Percentiles rank a stretch among this genome's conserved stretches.
Evolutionary conservation across 2,329 filamentous ascomycete genomes (phyloP).

Genomic region (Aspergillus arachidicola): DNA sequence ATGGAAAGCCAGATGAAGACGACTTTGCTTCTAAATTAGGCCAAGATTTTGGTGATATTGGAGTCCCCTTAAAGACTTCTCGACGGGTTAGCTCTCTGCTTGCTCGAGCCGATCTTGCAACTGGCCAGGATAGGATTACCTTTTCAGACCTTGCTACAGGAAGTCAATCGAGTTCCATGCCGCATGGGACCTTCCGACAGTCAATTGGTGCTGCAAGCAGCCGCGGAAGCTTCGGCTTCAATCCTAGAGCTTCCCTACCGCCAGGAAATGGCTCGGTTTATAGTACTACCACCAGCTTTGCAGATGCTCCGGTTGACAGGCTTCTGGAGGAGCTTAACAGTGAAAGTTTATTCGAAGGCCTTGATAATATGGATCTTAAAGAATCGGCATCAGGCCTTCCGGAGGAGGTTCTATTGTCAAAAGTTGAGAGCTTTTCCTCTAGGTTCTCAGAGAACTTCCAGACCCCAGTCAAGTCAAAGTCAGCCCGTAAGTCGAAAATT

Average conservation of each 20-base stretch:
- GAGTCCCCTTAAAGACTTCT: constrained; percentile 61
- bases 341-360: constrained; percentile 66
- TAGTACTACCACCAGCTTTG: constrained; percentile 60
- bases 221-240: constrained; percentile 62
- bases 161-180: constrained; percentile 36
- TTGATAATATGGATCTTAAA: constrained; percentile 72
- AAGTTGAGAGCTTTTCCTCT: constrained; percentile 69
- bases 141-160: constrained; percentile 71
- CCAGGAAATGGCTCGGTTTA: constrained; percentile 50
- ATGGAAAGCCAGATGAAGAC: constrained; percentile 60
- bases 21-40: constrained; percentile 71
- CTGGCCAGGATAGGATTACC: constrained; percentile 77
- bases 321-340: constrained; percentile 69
- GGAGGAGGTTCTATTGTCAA: constrained; percentile 72
- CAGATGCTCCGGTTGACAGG: constrained; percentile 70
- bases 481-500: constrained; percentile 47
- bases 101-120: constrained; percentile 81
- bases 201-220: constrained; percentile 71
- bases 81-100: constrained; percentile 89
- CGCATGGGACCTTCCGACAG: constrained; percentile 60
- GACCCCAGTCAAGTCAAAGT: constrained; percentile 27
- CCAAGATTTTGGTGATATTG: constrained; percentile 61
- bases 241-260: constrained; percentile 59
- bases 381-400: constrained; percentile 72
- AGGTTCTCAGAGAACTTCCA: constrained; percentile 43